Evolutionary conservation across 768 basidiomycete species (phyloP), one percentile per base, ranked within the genome.

Genomic region (Mycena albidolilacea): DNA sequence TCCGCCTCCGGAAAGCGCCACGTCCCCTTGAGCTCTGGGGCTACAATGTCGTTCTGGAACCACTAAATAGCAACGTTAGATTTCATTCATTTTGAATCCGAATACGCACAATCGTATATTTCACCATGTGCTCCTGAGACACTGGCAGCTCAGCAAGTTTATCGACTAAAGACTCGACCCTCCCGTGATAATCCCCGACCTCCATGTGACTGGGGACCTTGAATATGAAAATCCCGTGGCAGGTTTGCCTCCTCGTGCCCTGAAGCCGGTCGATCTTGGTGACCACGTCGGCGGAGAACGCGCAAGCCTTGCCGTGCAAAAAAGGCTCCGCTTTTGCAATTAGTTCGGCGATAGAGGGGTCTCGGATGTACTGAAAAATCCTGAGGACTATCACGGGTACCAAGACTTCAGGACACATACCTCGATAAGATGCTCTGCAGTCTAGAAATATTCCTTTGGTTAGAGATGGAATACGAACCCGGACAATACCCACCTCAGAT

Each of bases 181-280:
- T 63, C 39, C 9, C 41, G 39, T 70, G 68, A 38, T 70, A 70
- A 9, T 70, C 48, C 11, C 5, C 68, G 7, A 39, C 68, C 46
- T 17, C 12, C 35, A 62, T 15, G 35, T 70, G 60, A 5, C 44
- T 23, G 1, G 68, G 68, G 46, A 70, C 55, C 60, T 70, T 70
- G 68, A 70, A 70, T 30, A 70, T 63, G 17, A 70, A 70, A 21
- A 70, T 52, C 10, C 60, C 68, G 48, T 62, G 60, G 35, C 21
- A 38, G 19, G 38, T 15, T 57, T 57, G 1, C 37, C 58, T 14
- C 62, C 59, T 5, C n/a, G 15, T 12, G 44, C 59, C 41, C 19
- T 60, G 37, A 11, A 30, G 14, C 46, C 23, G 15, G 64, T 65
- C 64, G 52, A 65, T 23, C 48, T 55, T 23, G n/a, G 30, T 35